A percentile compares a stretch with the other conserved stretches of the same genome.
Evolutionary conservation across 139 green algal species (phyloP).

Genomic region (Diplosphaera chodatii): DNA sequence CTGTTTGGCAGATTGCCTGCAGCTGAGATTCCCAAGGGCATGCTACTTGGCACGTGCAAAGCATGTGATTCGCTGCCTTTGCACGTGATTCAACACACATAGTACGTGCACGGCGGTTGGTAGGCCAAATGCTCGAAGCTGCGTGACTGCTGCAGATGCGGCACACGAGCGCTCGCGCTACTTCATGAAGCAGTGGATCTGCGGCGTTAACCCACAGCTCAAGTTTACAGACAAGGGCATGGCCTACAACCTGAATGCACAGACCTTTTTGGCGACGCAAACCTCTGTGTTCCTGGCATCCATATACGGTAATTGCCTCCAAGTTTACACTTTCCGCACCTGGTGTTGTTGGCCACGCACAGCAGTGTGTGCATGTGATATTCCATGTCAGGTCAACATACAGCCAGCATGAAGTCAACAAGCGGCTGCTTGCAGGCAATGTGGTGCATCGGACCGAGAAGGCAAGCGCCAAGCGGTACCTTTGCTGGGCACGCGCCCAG

Average conservation of each 20-base stretch:
- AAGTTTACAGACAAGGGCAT: conserved; percentile 39
- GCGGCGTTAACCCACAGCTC: conserved; percentile 23
- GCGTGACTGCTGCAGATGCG: background rate
- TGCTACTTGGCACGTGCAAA: too few relatives aligned
- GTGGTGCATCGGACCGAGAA: background rate
- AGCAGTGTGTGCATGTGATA: too few relatives aligned
- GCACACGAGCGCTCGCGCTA: background rate
- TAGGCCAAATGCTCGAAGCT: too few relatives aligned
- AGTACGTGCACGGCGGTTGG: too few relatives aligned
- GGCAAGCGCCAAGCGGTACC: conserved; percentile 19
- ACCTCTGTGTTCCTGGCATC: conserved; percentile 51
- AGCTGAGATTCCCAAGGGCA: too few relatives aligned
- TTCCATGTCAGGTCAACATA: too few relatives aligned
- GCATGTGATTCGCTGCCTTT: too few relatives aligned
- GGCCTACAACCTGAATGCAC: conserved; percentile 33
- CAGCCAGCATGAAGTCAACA: too few relatives aligned
- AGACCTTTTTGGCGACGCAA: conserved; percentile 36
- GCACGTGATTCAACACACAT: too few relatives aligned
- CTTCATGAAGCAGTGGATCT: conserved; percentile 48
- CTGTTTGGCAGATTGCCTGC: too few relatives aligned
- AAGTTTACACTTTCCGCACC: background rate
- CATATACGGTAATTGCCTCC: conserved; percentile 24
- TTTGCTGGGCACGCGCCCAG: conserved; percentile 55
- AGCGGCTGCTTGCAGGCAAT: conserved; percentile 9
- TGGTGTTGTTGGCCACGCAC: too few relatives aligned